These are phyloP conservation scores for Penicillium polonicum DNA, from an alignment of 2,329 filamentous ascomycete species.

Conservation along the genomic window DNA sequence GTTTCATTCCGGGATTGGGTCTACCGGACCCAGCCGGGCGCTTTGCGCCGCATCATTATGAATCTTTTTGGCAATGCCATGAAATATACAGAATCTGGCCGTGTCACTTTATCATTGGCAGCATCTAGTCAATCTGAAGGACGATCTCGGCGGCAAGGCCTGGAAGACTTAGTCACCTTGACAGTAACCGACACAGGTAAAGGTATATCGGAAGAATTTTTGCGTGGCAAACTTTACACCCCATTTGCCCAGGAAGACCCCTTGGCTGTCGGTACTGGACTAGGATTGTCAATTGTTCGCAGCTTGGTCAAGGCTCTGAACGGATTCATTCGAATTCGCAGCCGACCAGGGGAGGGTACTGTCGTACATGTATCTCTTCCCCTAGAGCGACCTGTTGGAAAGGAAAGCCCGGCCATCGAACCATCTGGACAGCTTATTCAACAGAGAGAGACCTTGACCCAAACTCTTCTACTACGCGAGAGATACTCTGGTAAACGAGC, in stretches of 20 bases:
- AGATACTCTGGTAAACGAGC: conserved; percentile 26
- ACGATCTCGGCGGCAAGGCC: conserved; percentile 32
- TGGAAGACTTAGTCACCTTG: conserved; percentile 39
- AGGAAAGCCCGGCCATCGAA: conserved; percentile 24
- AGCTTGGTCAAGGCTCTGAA: conserved; percentile 60
- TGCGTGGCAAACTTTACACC: conserved; percentile 60
- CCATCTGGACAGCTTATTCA: conserved; percentile 20
- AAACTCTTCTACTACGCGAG: conserved; percentile 29
- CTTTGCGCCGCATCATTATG: conserved; percentile 58
- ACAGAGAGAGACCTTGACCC: conserved; percentile 24
- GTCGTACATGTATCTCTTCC: conserved; percentile 53
- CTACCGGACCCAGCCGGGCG: conserved; percentile 57
- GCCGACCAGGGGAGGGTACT: conserved; percentile 55
- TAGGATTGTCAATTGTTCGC: conserved; percentile 65
- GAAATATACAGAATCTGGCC: conserved; percentile 59
- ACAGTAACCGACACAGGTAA: conserved; percentile 63
- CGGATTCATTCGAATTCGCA: conserved; percentile 59
- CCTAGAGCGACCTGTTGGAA: conserved; percentile 33
- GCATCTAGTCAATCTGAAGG: conserved; percentile 30
- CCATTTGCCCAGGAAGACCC: conserved; percentile 60
- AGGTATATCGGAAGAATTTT: conserved; percentile 64
- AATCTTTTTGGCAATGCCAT: conserved; percentile 63
- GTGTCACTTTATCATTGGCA: conserved; percentile 47
- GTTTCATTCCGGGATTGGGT: conserved; percentile 53
- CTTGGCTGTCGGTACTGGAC: conserved; percentile 49